These are phyloP conservation scores for Dothistroma pini DNA, from an alignment of 2,329 filamentous ascomycete genomes.

Conservation along the genomic window DNA sequence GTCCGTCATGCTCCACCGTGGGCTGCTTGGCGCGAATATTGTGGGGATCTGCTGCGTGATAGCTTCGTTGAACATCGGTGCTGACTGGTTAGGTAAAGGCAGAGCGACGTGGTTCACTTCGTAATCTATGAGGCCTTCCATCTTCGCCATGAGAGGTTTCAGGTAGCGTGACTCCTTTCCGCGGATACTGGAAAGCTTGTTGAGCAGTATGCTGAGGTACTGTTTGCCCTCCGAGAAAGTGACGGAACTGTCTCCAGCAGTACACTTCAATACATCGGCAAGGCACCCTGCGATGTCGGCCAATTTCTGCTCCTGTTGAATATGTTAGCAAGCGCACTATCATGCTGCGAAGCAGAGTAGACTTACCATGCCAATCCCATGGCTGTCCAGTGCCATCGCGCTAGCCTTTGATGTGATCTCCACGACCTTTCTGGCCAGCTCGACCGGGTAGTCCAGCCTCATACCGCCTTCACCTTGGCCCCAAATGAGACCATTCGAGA, in stretches of 20 bases:
- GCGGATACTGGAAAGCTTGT: conserved; percentile 34
- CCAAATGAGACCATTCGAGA: conserved; percentile 37
- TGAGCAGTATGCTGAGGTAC: conserved; percentile 33
- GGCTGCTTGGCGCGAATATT: conserved; percentile 9
- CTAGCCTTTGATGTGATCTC: conserved; percentile 32
- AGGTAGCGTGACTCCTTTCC: conserved; percentile 36
- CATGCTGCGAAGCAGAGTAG: not conserved
- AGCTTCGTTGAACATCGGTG: conserved; percentile 11
- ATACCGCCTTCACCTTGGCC: conserved; percentile 34
- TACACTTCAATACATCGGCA: conserved; percentile 36
- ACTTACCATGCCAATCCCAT: conserved; percentile 38
- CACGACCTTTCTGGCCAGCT: conserved; percentile 34
- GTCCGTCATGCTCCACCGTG: conserved; percentile 27
- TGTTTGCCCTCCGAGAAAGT: conserved; percentile 35
- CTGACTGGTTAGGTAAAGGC: conserved; percentile 19
- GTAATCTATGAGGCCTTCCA: conserved; percentile 32
- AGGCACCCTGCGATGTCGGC: conserved; percentile 37
- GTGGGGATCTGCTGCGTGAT: conserved; percentile 7
- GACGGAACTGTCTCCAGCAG: conserved; percentile 33
- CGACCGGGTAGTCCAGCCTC: conserved; percentile 37
- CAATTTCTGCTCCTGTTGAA: conserved; percentile 35
- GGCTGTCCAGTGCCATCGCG: conserved; percentile 31
- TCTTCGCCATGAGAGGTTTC: conserved; percentile 33
- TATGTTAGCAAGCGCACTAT: conserved; percentile 11
- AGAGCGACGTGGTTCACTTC: conserved; percentile 23